A percentile compares a stretch with the other conserved stretches of the same genome.
Conservation (phyloP, 129 eudicot genomes). For the Cynara cardunculus region DNA sequence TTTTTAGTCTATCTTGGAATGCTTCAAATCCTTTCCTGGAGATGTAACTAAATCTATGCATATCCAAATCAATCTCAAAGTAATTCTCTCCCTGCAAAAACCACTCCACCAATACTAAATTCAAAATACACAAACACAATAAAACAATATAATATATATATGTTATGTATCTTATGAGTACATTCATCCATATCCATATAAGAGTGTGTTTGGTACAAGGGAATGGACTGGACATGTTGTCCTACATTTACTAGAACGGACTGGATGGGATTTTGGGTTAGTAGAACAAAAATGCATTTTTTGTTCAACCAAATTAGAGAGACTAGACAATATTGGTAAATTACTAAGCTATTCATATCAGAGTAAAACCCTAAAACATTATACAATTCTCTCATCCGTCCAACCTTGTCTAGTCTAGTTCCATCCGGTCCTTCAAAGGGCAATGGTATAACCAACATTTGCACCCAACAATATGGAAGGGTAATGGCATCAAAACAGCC, state of each 20-base stretch:
- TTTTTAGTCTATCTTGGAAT: slow-evolving; percentile 73
- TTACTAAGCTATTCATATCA: too few relatives aligned
- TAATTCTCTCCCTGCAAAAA: slow-evolving; percentile 81
- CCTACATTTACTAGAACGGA: neutral
- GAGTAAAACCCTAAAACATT: too few relatives aligned
- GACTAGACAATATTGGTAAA: neutral
- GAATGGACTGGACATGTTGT: too few relatives aligned
- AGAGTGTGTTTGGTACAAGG: neutral
- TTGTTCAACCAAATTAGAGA: neutral
- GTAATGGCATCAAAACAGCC: too few relatives aligned
- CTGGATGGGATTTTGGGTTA: neutral
- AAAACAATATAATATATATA: too few relatives aligned
- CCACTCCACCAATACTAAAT: neutral
- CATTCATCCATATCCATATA: neutral
- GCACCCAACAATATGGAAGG: too few relatives aligned
- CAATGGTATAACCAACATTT: neutral
- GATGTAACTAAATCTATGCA: slow-evolving; percentile 95
- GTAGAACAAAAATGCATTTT: neutral
- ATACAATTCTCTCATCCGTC: too few relatives aligned
- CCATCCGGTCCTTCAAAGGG: too few relatives aligned
- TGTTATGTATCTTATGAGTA: neutral
- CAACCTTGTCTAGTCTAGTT: too few relatives aligned
- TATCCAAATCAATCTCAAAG: slow-evolving; percentile 90
- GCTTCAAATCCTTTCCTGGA: slow-evolving; percentile 92
- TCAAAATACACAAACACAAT: neutral